Percentiles rank a stretch among this genome's conserved stretches.
Conservation (phyloP, 2,329 filamentous ascomycete species). For the Alternaria longipes region DNA sequence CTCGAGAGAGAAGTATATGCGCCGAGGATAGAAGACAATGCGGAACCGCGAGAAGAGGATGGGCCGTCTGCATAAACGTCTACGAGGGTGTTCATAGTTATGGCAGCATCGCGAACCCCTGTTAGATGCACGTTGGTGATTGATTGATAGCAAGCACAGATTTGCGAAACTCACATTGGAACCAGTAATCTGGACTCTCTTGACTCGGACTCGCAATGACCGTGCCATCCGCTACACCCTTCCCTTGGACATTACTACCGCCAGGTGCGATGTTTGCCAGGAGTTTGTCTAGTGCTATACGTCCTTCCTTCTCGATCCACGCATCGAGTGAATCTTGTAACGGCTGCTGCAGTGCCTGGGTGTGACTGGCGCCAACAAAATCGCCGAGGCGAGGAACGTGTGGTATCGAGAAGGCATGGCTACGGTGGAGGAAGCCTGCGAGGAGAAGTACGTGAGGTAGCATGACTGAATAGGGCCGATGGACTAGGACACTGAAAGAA, state of each 20-base stretch:
- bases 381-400: slow-evolving; percentile 21
- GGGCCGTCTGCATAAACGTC: slow-evolving; percentile 50
- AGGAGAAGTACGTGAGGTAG: slow-evolving; percentile 15
- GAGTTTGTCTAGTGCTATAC: slow-evolving; percentile 49
- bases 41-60: slow-evolving; percentile 34
- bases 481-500: not conserved
- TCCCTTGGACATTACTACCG: slow-evolving; percentile 49
- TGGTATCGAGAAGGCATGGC: slow-evolving; percentile 45
- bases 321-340: slow-evolving; percentile 42
- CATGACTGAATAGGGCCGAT: slow-evolving; percentile 9
- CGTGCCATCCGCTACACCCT: slow-evolving; percentile 50
- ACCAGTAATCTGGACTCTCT: slow-evolving; percentile 55
- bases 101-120: slow-evolving; percentile 57
- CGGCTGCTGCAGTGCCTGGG: slow-evolving; percentile 36
- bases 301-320: slow-evolving; percentile 51
- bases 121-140: not conserved
- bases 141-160: too few relatives aligned
- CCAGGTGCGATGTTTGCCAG: slow-evolving; percentile 56
- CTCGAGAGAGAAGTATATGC: slow-evolving; percentile 48
- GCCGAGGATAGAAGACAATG: slow-evolving; percentile 43
- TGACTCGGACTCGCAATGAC: slow-evolving; percentile 57
- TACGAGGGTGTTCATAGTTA: slow-evolving; percentile 55
- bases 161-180: slow-evolving; percentile 49
- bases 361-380: slow-evolving; percentile 30
- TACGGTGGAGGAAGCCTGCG: slow-evolving; percentile 20